Evolutionary conservation across 352 stramenopile species (phyloP).

Genomic region (Hyaloperonospora brassicae): DNA sequence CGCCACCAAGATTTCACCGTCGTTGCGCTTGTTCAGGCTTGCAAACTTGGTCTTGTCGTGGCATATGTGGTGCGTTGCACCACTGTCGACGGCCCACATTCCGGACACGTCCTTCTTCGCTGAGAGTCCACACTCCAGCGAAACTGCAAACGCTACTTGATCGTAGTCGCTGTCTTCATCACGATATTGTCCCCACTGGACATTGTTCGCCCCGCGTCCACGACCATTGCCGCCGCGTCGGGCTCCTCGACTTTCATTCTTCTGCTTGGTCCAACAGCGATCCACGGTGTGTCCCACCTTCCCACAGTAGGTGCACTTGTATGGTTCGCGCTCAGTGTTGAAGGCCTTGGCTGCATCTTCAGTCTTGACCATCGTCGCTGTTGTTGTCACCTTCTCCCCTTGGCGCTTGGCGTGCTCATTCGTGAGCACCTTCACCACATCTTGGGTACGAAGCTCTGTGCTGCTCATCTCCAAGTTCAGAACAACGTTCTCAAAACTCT

Average conservation of each 20-base stretch:
- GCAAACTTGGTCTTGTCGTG: background rate
- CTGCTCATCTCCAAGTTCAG: conserved; percentile 6
- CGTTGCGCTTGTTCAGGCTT: background rate
- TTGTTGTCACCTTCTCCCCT: too few species aligned
- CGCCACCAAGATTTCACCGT: too few species aligned
- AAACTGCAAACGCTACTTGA: background rate
- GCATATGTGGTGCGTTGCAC: background rate
- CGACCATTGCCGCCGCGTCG: conserved; percentile 1
- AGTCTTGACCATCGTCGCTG: too few species aligned
- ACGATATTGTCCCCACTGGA: conserved; percentile 1
- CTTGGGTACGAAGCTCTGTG: too few species aligned
- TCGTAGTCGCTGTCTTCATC: background rate
- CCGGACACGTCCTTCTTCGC: background rate
- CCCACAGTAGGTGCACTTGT: too few species aligned
- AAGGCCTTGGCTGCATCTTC: too few species aligned
- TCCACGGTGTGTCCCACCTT: background rate
- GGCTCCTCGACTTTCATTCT: background rate
- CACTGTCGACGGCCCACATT: background rate
- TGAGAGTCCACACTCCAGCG: background rate
- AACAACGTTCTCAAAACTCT: conserved; percentile 5
- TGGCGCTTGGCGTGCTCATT: too few species aligned
- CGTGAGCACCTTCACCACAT: too few species aligned
- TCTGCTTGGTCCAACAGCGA: background rate
- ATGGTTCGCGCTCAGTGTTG: too few species aligned
- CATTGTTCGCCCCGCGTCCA: background rate